phyloP scores from a whole-genome alignment of 2,329 filamentous ascomycete species.

The Teratosphaeria viscida region DNA sequence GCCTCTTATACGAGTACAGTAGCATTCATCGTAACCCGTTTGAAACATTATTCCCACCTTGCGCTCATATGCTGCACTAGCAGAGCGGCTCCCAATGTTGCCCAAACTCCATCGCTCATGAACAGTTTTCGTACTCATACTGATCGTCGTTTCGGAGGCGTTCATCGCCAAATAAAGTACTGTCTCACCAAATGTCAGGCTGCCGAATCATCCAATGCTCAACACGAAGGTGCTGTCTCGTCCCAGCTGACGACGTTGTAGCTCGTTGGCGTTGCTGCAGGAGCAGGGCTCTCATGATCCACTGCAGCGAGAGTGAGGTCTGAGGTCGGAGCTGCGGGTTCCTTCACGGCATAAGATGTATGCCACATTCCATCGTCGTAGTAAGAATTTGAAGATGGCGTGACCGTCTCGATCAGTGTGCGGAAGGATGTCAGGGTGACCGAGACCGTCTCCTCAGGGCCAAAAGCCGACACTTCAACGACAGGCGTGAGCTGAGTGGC shows the following conservation, averaged over 20 bases:
- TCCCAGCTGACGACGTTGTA: constrained; percentile 3
- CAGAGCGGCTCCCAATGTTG: constrained; percentile 3
- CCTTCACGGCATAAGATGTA: constrained; percentile 26
- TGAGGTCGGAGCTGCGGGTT: neutral
- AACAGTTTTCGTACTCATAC: neutral
- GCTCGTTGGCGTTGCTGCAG: neutral
- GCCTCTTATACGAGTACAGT: neutral
- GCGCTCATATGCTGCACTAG: constrained; percentile 6
- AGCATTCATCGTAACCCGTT: neutral
- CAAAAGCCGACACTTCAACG: neutral
- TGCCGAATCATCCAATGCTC: neutral
- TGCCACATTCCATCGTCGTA: constrained; percentile 39
- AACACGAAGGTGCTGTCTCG: neutral
- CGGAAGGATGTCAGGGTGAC: neutral
- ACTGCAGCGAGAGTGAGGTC: neutral
- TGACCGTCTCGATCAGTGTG: constrained; percentile 7
- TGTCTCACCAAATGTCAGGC: neutral
- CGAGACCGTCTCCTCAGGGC: neutral
- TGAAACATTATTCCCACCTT: neutral
- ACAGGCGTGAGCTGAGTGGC: neutral
- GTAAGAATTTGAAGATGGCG: constrained; percentile 20
- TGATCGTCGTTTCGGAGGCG: neutral
- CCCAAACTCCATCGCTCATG: neutral
- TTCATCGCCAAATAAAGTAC: neutral
- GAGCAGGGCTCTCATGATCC: neutral